These are phyloP conservation scores for Malus hybrid DNA, from an alignment of 331 rosid genomes.

Conservation along the genomic window DNA sequence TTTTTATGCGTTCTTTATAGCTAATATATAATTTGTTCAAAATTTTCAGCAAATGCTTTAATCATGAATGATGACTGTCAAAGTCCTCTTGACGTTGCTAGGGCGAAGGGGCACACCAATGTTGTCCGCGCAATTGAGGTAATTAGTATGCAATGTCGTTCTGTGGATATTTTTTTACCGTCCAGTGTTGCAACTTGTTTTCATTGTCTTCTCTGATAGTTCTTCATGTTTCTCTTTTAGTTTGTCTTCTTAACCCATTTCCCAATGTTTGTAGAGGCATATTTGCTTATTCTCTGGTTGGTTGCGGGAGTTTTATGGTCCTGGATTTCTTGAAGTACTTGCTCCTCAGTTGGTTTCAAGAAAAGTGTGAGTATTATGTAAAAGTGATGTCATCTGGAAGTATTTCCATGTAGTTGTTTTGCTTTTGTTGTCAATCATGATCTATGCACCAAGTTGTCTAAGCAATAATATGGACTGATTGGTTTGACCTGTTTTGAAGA, in stretches of 20 bases:
- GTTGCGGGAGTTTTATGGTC: slow-evolving; percentile 89
- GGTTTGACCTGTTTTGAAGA: slow-evolving; percentile 9
- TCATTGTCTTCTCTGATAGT: background rate
- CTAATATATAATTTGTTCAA: slow-evolving; percentile 13
- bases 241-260: background rate
- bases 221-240: background rate
- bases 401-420: slow-evolving; percentile 2
- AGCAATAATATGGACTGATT: slow-evolving; percentile 6
- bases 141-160: background rate
- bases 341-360: slow-evolving; percentile 76
- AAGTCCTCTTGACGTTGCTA: slow-evolving; percentile 81
- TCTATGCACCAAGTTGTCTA: slow-evolving; percentile 6
- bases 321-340: slow-evolving; percentile 77
- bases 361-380: slow-evolving; percentile 59
- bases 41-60: slow-evolving; percentile 69
- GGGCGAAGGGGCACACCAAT: slow-evolving; percentile 67
- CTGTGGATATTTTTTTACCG: background rate
- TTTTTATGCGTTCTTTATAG: background rate
- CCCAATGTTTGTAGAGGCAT: slow-evolving; percentile 50
- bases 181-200: background rate
- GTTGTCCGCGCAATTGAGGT: slow-evolving; percentile 93
- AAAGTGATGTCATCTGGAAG: slow-evolving; percentile 15
- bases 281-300: slow-evolving; percentile 88
- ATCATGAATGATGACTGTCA: slow-evolving; percentile 91
- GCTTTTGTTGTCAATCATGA: background rate